These are phyloP conservation scores for Diaporthe batatas DNA, from an alignment of 2,329 filamentous ascomycete genomes.

Conservation along the genomic window DNA sequence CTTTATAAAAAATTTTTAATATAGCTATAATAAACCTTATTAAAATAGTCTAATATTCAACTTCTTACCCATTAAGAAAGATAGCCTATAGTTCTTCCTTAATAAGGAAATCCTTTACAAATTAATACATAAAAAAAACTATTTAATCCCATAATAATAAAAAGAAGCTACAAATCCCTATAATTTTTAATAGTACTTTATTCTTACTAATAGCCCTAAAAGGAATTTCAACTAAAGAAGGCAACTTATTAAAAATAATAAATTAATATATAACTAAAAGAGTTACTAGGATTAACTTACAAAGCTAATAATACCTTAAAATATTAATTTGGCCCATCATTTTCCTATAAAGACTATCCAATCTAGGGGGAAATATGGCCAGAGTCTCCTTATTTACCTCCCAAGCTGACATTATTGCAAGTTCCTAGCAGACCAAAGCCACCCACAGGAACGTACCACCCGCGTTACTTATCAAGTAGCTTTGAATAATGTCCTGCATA, in stretches of 20 bases:
- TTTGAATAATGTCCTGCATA: no score
- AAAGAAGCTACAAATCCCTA: background rate
- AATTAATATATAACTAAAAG: no score
- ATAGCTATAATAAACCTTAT: conserved; percentile 52
- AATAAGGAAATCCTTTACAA: background rate
- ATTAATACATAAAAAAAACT: background rate
- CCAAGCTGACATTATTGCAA: no score
- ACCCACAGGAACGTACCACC: background rate
- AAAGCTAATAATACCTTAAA: no score
- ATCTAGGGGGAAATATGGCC: no score
- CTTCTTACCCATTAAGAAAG: no score
- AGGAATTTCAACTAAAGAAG: conserved; percentile 43
- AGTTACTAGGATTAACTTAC: no score
- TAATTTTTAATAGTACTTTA: background rate
- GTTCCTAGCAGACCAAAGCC: background rate
- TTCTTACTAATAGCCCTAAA: conserved; percentile 38
- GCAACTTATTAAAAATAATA: no score
- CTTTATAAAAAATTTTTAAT: conserved; percentile 47
- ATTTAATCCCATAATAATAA: background rate
- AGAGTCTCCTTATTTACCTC: no score
- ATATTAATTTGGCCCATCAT: no score
- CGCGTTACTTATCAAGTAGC: no score
- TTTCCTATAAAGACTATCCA: background rate
- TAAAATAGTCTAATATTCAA: no score
- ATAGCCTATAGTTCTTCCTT: background rate